A percentile compares a stretch with the other conserved stretches of the same genome.
phyloP scores from a whole-genome alignment of 805 yeast genomes.

The Candida koratica region DNA sequence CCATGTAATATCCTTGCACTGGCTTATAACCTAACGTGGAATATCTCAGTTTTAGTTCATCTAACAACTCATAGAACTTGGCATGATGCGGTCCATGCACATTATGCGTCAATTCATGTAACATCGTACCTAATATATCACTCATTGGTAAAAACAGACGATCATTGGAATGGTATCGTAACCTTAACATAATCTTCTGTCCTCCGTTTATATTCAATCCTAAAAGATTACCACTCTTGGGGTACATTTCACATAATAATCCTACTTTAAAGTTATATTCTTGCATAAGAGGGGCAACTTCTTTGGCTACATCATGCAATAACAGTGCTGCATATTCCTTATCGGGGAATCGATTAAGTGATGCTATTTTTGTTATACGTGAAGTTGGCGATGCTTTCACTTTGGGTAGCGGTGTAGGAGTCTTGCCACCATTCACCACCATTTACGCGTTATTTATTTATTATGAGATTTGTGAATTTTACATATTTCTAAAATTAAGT shows the following conservation, averaged over 20 bases:
- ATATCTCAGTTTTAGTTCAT: slow-evolving; percentile 53
- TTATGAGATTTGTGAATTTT: too few relatives aligned
- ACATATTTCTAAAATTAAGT: too few relatives aligned
- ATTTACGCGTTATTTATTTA: slow-evolving; percentile 4
- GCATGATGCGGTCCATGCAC: slow-evolving; percentile 75
- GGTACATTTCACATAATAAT: slow-evolving; percentile 74
- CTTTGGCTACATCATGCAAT: slow-evolving; percentile 62
- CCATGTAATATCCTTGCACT: slow-evolving; percentile 43
- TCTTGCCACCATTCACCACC: slow-evolving; percentile 11
- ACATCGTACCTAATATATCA: slow-evolving; percentile 72
- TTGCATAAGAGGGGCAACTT: slow-evolving; percentile 77
- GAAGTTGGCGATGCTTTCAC: slow-evolving; percentile 34
- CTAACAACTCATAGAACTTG: slow-evolving; percentile 61
- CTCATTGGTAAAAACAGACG: slow-evolving; percentile 57
- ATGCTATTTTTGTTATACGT: slow-evolving; percentile 33
- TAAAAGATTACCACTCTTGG: slow-evolving; percentile 57
- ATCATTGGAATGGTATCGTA: slow-evolving; percentile 57
- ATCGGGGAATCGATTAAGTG: slow-evolving; percentile 34
- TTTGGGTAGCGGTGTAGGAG: slow-evolving; percentile 11
- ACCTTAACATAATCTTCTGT: slow-evolving; percentile 61
- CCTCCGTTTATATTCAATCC: slow-evolving; percentile 86
- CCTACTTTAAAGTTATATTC: slow-evolving; percentile 63
- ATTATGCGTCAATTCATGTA: slow-evolving; percentile 88
- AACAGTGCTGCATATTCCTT: slow-evolving; percentile 42
- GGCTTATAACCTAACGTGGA: slow-evolving; percentile 41